These are phyloP conservation scores for Exophiala xenobiotica DNA, from an alignment of 2,329 filamentous ascomycete genomes.

Conservation along the genomic window DNA sequence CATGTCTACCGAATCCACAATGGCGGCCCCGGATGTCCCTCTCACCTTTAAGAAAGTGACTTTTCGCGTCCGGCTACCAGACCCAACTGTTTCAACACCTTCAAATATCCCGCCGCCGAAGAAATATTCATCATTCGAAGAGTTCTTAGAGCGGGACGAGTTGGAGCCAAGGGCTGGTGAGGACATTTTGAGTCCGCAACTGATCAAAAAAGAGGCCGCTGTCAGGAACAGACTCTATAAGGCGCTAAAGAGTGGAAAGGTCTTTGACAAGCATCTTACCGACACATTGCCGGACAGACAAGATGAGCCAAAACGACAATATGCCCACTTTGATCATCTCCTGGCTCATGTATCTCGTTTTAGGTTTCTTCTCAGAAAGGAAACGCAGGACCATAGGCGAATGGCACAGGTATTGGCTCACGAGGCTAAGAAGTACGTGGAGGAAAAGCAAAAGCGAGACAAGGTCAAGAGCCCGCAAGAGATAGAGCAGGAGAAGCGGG, in stretches of 20 bases:
- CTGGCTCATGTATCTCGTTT: slow-evolving; percentile 77
- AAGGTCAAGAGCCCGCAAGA: slow-evolving; percentile 57
- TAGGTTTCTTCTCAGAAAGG: slow-evolving; percentile 72
- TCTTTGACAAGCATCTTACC: slow-evolving; percentile 53
- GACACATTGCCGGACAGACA: slow-evolving; percentile 64
- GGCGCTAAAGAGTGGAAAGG: slow-evolving; percentile 71
- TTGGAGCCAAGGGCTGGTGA: slow-evolving; percentile 43
- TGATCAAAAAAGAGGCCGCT: slow-evolving; percentile 66
- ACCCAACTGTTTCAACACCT: slow-evolving; percentile 52
- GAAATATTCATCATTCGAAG: slow-evolving; percentile 55
- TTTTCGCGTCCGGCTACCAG: slow-evolving; percentile 54
- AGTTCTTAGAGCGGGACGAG: slow-evolving; percentile 62
- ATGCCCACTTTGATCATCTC: slow-evolving; percentile 84
- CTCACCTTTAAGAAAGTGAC: slow-evolving; percentile 38
- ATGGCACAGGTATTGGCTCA: slow-evolving; percentile 28
- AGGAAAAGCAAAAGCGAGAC: slow-evolving; percentile 62
- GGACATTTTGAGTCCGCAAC: slow-evolving; percentile 55
- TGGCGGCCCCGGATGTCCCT: slow-evolving; percentile 13
- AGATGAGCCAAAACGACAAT: slow-evolving; percentile 75
- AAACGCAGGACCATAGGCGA: slow-evolving; percentile 64
- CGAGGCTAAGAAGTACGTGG: slow-evolving; percentile 48
- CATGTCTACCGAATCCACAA: slow-evolving; percentile 6
- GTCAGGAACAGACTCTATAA: slow-evolving; percentile 68
- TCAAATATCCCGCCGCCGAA: slow-evolving; percentile 48
- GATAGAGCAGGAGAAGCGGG: slow-evolving; percentile 72